phyloP scores from a whole-genome alignment of 495 filamentous ascomycete genomes.

The Penicillium robsamsonii region DNA sequence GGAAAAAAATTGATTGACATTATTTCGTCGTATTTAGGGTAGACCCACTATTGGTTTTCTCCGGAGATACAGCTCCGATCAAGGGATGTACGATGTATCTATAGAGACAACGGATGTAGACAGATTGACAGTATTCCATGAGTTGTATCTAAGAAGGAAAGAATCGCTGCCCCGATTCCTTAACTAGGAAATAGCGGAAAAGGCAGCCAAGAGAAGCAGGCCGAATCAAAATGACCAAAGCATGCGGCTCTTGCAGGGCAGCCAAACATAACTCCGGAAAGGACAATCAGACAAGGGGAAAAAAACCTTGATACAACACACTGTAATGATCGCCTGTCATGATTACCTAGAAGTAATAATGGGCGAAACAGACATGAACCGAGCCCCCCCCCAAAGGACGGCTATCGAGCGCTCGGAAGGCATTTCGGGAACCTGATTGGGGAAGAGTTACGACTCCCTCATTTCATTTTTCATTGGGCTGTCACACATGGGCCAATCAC shows the following conservation, averaged over 20 bases:
- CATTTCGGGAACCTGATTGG: conserved; percentile 17
- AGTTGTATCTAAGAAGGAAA: neutral
- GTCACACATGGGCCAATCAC: conserved; percentile 15
- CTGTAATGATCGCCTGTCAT: conserved; percentile 14
- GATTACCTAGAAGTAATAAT: conserved; percentile 9
- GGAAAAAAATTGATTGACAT: conserved; percentile 3
- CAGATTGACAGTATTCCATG: neutral
- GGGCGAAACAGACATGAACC: conserved; percentile 11
- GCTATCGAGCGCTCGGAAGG: conserved; percentile 12
- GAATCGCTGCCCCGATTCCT: neutral
- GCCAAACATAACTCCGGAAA: conserved; percentile 1
- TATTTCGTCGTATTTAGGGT: neutral
- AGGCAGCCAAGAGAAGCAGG: neutral
- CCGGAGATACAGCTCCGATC: neutral
- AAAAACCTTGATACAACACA: neutral
- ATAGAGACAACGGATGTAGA: neutral
- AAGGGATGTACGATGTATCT: neutral
- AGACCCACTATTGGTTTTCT: neutral
- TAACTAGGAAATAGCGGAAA: neutral
- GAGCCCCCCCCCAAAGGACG: conserved; percentile 8
- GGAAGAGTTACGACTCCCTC: conserved; percentile 1
- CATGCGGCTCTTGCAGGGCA: conserved; percentile 8
- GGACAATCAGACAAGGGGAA: neutral
- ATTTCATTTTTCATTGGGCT: conserved; percentile 19
- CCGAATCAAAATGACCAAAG: neutral